Base-by-base conservation (phyloP, 345 rosid species). In the Eucalyptus virginea region DNA sequence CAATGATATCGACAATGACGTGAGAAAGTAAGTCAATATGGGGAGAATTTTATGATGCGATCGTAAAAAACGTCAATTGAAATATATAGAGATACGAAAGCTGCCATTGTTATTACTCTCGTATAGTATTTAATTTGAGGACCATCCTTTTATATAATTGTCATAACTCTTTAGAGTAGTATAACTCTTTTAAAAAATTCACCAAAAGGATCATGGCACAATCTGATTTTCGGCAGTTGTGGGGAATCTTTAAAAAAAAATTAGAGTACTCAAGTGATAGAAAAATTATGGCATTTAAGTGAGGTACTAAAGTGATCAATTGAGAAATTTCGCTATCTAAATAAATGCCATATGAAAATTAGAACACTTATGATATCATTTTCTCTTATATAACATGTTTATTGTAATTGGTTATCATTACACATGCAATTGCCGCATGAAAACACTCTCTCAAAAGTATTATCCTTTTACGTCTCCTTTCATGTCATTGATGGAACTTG, bases 291-390 rank as follows among this genome's bases (percentile, higher is more conserved):
- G 6, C 2, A 18, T 77, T 40, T 10, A 18, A 34, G 1, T 65
- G 11, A 67, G 2, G 3, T 2, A 9, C 10, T 69, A 4, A 34
- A 69, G 11, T 65, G 37, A 65, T 65, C 1, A 6, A 72, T 37
- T 40, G 2, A 40, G 1, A 77, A 77, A 13, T 77, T 40, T 21
- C 26, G 0, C 2, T 11, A 77, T 0, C 4, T 4, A 1, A 77
- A 6, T 11, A 4, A 40, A 24, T 6, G 14, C 0, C 2, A 5
- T 12, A 40, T 17, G 5, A 37, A 77, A 77, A 11, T 6, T 40
- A 21, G 0, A 2, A 6, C 4, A 6, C 9, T 21, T 77, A 11
- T 77, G 45, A 77, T 19, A 26, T 40, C 26, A 77, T 21, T 77
- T 77, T 21, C 5, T 24, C 5, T 1, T 11, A 6, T 77, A 12